A percentile compares a stretch with the other conserved stretches of the same genome.
phyloP scores from a whole-genome alignment of 306 rosid species.

The Nissolia schottii region DNA sequence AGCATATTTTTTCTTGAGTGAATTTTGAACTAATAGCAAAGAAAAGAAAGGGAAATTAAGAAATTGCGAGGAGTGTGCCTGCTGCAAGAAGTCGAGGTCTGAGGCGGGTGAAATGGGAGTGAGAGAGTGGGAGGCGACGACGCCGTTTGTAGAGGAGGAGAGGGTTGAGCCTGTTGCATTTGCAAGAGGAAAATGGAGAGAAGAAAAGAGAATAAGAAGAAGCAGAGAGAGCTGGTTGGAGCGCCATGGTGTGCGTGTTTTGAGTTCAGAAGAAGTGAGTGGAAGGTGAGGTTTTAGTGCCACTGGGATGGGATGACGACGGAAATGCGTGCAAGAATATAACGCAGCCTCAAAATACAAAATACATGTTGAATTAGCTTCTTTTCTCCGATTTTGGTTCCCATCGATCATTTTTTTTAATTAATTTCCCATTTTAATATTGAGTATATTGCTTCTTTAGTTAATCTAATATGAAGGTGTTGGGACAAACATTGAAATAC shows the following conservation, averaged over 20 bases:
- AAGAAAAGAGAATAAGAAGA: conserved; percentile 9
- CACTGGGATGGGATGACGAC: background rate
- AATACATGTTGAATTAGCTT: too few species aligned
- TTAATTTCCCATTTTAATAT: too few species aligned
- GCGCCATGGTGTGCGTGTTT: background rate
- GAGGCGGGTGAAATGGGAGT: conserved; percentile 10
- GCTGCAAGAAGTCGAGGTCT: conserved; percentile 15
- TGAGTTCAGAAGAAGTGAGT: background rate
- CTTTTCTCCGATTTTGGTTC: too few species aligned
- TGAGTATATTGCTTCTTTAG: too few species aligned
- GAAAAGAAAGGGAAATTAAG: background rate
- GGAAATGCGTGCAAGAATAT: background rate
- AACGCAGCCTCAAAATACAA: too few species aligned
- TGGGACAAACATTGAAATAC: too few species aligned
- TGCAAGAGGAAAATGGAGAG: conserved; percentile 26
- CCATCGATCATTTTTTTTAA: too few species aligned
- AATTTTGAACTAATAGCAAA: background rate
- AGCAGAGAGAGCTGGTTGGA: conserved; percentile 15
- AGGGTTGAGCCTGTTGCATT: conserved; percentile 32
- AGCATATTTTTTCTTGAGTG: background rate
- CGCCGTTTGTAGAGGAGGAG: conserved; percentile 27
- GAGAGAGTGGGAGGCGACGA: conserved; percentile 18
- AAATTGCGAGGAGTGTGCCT: conserved; percentile 8
- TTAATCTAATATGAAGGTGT: too few species aligned
- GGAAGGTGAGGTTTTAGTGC: background rate